These are phyloP conservation scores for Calonectria multiphialidica DNA, from an alignment of 2,329 filamentous ascomycete species.

Conservation along the genomic window DNA sequence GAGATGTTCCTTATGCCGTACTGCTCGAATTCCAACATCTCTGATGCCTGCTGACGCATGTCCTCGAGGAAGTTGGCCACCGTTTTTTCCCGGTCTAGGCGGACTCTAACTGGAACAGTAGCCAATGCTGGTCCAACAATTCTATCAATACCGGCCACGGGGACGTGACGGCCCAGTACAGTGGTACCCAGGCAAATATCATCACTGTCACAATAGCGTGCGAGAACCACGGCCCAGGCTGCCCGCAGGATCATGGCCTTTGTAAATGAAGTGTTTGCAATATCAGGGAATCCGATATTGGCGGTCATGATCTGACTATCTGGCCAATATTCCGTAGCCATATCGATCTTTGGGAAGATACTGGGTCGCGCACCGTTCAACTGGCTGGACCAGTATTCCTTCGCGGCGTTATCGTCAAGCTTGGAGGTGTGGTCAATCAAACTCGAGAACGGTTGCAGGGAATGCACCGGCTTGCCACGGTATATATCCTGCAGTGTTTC, in stretches of 20 bases:
- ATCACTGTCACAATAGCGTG: slow-evolving; percentile 1
- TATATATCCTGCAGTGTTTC: slow-evolving; percentile 15
- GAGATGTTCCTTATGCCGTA: slow-evolving; percentile 44
- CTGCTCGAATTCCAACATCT: slow-evolving; percentile 45
- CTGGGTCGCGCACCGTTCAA: not conserved
- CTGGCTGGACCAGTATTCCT: not conserved
- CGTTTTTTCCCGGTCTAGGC: slow-evolving; percentile 8
- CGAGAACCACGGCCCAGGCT: slow-evolving; percentile 18
- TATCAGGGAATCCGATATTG: not conserved
- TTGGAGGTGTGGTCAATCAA: not conserved
- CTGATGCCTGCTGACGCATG: slow-evolving; percentile 23
- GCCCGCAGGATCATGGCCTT: slow-evolving; percentile 25
- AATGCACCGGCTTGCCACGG: not conserved
- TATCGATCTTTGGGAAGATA: not conserved
- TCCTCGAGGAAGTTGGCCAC: slow-evolving; percentile 55
- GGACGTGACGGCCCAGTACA: slow-evolving; percentile 39
- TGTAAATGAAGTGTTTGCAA: not conserved
- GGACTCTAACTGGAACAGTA: slow-evolving; percentile 41
- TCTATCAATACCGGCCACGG: slow-evolving; percentile 38
- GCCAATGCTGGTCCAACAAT: slow-evolving; percentile 44
- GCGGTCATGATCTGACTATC: not conserved
- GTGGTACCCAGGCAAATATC: slow-evolving; percentile 48
- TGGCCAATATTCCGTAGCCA: not conserved
- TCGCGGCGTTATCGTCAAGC: not conserved
- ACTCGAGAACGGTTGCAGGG: not conserved